Evolutionary conservation across 495 filamentous ascomycete species (phyloP), one percentile per base, ranked within the genome.

Genomic region (Xylaria nigripes): DNA sequence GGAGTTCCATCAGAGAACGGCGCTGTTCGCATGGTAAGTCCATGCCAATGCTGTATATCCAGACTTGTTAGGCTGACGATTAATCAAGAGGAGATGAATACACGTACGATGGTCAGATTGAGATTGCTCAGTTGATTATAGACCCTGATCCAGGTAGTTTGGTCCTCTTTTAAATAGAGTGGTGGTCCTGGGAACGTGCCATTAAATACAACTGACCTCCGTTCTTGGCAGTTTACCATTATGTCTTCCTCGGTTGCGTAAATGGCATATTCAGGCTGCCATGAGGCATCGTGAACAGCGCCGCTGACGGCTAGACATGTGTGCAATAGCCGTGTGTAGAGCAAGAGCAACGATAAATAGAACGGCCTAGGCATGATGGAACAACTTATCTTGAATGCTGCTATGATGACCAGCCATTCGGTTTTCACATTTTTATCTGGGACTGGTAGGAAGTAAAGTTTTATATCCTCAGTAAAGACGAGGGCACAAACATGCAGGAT

Each of bases 1-100:
- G 79, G 77, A 0, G 77, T 71, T 0, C 81, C 80, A 59, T 82
- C 81, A 8, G 74, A 71, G 62, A 82, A 83, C 0, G 78, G 77
- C 1, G 81, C 75, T 47, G 73, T 69, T 12, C 70, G 68, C 60
- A 77, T 76, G n/a, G 70, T 68, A 23, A 82, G 63, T 32, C 81
- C 81, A 70, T 82, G 80, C 79, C 79, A 84, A 54, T 84, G 81
- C 79, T 82, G 45, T 12, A 45, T 41, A 34, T 3, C 23, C 24
- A 50, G 10, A 38, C 12, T 44, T 21, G 40, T 55, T 27, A 55
- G 52, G 34, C 36, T 2, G 38, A 25, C 18, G 6, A 45, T 27
- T 34, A 25, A 1, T 6, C 21, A 40, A 18, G 8, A 16, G 0
- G 29, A 25, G 12, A 21, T 21, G 38, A n/a, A 5, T 5, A 38